Base-by-base conservation (phyloP, 208 protist species). In the Leptomonas seymouri region DNA sequence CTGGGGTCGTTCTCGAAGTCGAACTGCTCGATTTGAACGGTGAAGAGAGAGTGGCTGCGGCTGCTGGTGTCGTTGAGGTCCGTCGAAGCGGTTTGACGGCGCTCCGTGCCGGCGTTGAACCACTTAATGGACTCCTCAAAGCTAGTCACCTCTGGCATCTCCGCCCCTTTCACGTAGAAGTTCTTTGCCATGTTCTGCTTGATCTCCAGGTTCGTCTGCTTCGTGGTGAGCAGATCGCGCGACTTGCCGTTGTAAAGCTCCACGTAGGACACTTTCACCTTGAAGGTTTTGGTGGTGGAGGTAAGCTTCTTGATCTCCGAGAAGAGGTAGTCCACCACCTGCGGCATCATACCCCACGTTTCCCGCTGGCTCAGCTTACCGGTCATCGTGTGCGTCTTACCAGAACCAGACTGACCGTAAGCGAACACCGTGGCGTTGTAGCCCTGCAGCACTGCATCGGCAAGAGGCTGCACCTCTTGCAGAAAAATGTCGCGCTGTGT, bases 361-460 rank as follows among this genome's bases (percentile, higher is more conserved):
- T 95, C 84, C 14, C 74, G 56, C 49, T 87, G 80, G 60, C 55
- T 84, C 34, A 94, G 80, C 41, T 92, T 91, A 79, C 93, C 93
- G 3, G 90, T 96, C 90, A 97, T 97, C 28, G 93, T 97, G 76
- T 92, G 82, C 44, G 93, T 97, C 85, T 97, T 97, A 76, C 93
- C 93, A 21, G 89, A 94, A 57, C 93, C 93, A 30, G 93, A 96
- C 84, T 97, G 93, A 44, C 93, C 93, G 62, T 97, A 97, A 50
- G 93, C 90, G 70, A 97, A 97, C 15, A 97, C 91, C 1, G 93
- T 97, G 45, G 90, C 93, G 70, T 97, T 97, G 80, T 96, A 97
- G 42, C 93, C 93, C 62, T 96, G 89, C 66, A 97, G 70, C 50
- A 96, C 93, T 4, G 89, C 84, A 53, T 97, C 90, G 15, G 86